Conservation (phyloP, 345 rosid genomes). For the Tarenaya hassleriana region DNA sequence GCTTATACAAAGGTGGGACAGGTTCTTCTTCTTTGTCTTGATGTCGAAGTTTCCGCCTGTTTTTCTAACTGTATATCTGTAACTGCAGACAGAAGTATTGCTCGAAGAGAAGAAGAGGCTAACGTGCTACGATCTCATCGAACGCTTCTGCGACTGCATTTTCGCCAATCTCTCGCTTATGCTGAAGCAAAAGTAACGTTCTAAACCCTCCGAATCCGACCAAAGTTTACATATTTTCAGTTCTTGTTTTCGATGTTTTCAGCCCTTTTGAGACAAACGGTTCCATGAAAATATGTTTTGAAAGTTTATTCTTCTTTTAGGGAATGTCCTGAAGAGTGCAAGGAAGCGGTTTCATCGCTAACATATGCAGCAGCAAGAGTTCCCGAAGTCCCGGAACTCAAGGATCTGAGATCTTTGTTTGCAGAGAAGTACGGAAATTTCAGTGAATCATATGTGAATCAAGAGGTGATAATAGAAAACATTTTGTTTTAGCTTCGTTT, state of each 20-base stretch:
- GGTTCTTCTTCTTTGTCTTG: background rate
- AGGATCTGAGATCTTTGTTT: constrained; percentile 53
- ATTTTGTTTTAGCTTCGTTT: background rate
- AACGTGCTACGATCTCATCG: constrained; percentile 46
- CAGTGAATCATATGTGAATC: constrained; percentile 34
- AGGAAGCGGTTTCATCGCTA: constrained; percentile 66
- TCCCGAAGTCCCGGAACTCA: constrained; percentile 72
- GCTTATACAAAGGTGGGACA: constrained; percentile 69
- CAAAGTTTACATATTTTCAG: too few species aligned
- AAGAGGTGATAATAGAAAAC: constrained; percentile 39
- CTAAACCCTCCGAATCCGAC: background rate
- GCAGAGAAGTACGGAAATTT: constrained; percentile 49
- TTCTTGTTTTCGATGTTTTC: too few species aligned
- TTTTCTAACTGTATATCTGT: background rate
- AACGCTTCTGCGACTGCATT: constrained; percentile 46
- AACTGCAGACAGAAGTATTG: constrained; percentile 62
- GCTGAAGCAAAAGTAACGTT: constrained; percentile 54
- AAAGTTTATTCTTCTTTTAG: constrained; percentile 40
- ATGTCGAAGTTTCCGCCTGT: background rate
- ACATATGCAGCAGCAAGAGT: constrained; percentile 79
- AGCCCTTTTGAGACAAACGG: too few species aligned
- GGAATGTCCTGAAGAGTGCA: constrained; percentile 81
- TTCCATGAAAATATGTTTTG: too few species aligned
- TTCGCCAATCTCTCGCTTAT: constrained; percentile 40
- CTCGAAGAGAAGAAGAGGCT: constrained; percentile 53